Percentiles rank a stretch among this genome's conserved stretches.
Evolutionary conservation across 2,329 filamentous ascomycete species (phyloP).

Genomic region (Paracoccidioides brasiliensis): DNA sequence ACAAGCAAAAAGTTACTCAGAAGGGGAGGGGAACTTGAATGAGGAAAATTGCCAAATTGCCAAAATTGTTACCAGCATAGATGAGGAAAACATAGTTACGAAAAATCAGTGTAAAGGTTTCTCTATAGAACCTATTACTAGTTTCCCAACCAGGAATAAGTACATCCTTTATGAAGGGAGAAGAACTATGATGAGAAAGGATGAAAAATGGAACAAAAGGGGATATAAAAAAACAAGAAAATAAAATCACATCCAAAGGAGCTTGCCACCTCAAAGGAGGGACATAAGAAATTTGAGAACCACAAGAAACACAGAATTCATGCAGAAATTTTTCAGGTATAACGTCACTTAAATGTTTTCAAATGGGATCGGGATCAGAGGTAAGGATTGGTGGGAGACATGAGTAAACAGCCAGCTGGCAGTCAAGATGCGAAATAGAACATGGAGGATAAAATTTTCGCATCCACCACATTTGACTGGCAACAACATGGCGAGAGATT

Average conservation of each 20-base stretch:
- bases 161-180: neutral
- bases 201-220: neutral
- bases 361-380: neutral
- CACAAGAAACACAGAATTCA: neutral
- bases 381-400: neutral
- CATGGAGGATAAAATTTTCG: neutral
- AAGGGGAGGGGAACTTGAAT: neutral
- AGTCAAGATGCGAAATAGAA: neutral
- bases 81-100: neutral
- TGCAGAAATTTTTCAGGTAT: neutral
- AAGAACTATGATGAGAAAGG: neutral
- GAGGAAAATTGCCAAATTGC: neutral
- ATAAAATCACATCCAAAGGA: neutral
- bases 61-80: neutral
- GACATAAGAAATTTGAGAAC: neutral
- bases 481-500: neutral
- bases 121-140: neutral
- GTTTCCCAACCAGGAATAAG: neutral
- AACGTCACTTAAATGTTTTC: neutral
- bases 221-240: slow-evolving; percentile 1
- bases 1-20: neutral
- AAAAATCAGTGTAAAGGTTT: neutral
- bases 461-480: neutral
- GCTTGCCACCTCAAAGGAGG: neutral
- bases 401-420: neutral